Base-by-base conservation (phyloP, 345 rosid species). In the Pelargonium nanum region DNA sequence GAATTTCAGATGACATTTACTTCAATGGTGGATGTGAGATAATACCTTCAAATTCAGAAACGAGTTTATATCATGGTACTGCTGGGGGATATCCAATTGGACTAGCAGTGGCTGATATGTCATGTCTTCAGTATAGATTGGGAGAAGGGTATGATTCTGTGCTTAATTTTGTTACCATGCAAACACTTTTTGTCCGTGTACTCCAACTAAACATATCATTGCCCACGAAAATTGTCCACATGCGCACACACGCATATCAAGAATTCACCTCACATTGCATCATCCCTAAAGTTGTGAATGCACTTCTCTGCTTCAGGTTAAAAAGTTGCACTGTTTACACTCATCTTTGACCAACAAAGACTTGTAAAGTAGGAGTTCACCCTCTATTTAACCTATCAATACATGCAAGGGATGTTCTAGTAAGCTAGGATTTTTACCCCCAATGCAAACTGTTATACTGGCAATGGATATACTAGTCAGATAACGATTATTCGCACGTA, bases 141-240 rank as follows among this genome's bases (percentile, higher is more conserved):
- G 88, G 87, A 63, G 76, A 80, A 53, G 88, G 88, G 91, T 85
- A 82, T 25, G 25, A n/a, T 48, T 12, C 25, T 64, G 22, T 55
- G 57, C 69, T 67, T 68, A 23, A 56, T 58, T 50, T 53, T 60
- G 10, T 40, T 40, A 2, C 5, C 15, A 40, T 40, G 48, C 48
- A 6, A 17, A 6, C 16, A 9, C 15, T 40, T 40, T 40, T 40
- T 40, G 9, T 2, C 48, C 15, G 48, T 40, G 9, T 40, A 30
- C 48, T 40, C 45, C 40, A 6, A 30, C 6, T 30, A 30, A 12
- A 6, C 40, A 30, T 30, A 30, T 3, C 10, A 40, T 40, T 40
- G 48, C 48, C 48, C n/a, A n/a, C n/a, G n/a, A 40, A 40, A 40
- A 40, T 40, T n/a, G n/a, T n/a, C 15, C 48, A 40, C 10, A 4